Percentiles rank a stretch among this genome's conserved stretches.
These are phyloP conservation scores for Boeremia exigua DNA, from an alignment of 2,329 filamentous ascomycete genomes.

Conservation along the genomic window DNA sequence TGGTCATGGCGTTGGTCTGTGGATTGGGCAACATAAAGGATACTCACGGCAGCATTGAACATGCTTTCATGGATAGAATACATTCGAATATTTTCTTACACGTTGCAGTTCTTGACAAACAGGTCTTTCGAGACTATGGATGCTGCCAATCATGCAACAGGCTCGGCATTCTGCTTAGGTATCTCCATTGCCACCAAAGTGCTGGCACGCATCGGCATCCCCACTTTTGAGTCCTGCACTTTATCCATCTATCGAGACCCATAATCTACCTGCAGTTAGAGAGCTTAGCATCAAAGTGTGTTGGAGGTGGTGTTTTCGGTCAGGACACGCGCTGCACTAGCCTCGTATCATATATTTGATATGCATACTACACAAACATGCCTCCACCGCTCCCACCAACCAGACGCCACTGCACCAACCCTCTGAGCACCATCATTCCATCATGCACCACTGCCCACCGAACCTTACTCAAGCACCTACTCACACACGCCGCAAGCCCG, in stretches of 20 bases:
- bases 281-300: neutral
- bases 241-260: neutral
- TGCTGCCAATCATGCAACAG: neutral
- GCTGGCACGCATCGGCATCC: neutral
- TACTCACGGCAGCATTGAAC: neutral
- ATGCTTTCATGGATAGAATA: neutral
- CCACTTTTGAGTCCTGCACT: neutral
- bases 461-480: constrained; percentile 61
- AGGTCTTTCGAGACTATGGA: neutral
- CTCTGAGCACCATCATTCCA: constrained; percentile 63
- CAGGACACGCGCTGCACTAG: neutral
- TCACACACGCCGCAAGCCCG: constrained; percentile 63
- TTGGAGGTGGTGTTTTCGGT: neutral
- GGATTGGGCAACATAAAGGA: neutral
- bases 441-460: constrained; percentile 69
- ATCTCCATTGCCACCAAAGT: neutral
- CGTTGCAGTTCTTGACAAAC: no score
- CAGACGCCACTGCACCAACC: constrained; percentile 49
- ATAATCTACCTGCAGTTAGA: neutral
- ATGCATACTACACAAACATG: constrained; percentile 5
- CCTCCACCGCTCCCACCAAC: constrained; percentile 35
- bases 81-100: neutral
- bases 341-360: neutral
- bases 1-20: constrained; percentile 1
- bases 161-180: no score